Evolutionary conservation across 352 stramenopile species (phyloP).

Genomic region (Phytophthora meadii): DNA sequence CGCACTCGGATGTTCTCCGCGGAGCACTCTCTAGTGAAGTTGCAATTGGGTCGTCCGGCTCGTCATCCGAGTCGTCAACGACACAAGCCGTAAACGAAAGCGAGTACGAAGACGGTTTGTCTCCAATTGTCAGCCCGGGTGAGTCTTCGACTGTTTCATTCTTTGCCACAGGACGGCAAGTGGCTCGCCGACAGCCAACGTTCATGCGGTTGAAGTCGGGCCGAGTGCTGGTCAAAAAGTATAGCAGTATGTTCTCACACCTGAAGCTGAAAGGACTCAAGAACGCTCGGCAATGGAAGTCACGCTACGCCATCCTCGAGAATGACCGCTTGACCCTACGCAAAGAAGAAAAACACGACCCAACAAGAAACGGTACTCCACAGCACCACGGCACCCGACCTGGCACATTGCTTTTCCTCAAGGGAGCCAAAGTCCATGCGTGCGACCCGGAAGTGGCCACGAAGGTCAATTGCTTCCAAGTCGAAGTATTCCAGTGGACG

Average conservation of each 20-base stretch:
- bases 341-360: slow-evolving; percentile 58
- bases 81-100: slow-evolving; percentile 36
- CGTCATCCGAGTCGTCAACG: slow-evolving; percentile 40
- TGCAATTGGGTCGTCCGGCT: slow-evolving; percentile 22
- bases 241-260: slow-evolving; percentile 78
- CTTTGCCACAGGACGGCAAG: slow-evolving; percentile 5
- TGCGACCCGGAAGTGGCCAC: slow-evolving; percentile 73
- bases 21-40: slow-evolving; percentile 4
- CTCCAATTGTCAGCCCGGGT: slow-evolving; percentile 3
- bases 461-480: slow-evolving; percentile 87
- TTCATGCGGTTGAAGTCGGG: slow-evolving; percentile 73
- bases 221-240: slow-evolving; percentile 82
- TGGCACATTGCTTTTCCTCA: slow-evolving; percentile 73
- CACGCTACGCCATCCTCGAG: slow-evolving; percentile 81
- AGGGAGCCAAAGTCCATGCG: slow-evolving; percentile 73
- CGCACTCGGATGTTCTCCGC: slow-evolving; percentile 32
- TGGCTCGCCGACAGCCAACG: slow-evolving; percentile 21
- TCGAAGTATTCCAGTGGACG: slow-evolving; percentile 86
- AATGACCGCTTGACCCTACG: slow-evolving; percentile 72
- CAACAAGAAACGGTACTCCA: slow-evolving; percentile 9
- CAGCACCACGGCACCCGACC: slow-evolving; percentile 40
- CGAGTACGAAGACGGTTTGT: slow-evolving; percentile 28
- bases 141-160: slow-evolving; percentile 10
- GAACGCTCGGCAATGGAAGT: slow-evolving; percentile 80
- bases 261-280: slow-evolving; percentile 71